Evolutionary conservation across 768 basidiomycete genomes (phyloP).

Genomic region (Paxillus involutus): DNA sequence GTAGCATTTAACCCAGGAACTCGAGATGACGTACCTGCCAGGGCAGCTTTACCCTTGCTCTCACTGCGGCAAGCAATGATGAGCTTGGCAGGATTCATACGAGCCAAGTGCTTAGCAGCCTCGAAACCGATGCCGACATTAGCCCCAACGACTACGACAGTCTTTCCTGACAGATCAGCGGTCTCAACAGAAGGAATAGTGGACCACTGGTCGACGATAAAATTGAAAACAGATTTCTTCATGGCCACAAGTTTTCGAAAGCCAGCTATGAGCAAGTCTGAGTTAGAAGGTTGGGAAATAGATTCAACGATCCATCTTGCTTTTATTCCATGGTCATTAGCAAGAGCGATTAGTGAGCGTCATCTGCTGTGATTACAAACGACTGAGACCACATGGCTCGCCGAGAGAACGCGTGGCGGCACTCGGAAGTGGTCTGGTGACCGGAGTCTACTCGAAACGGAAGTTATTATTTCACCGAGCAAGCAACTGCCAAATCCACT

Average conservation of each 20-base stretch:
- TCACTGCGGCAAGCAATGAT: conserved; percentile 29
- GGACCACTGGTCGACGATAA: conserved; percentile 18
- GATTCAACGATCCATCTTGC: too few species aligned
- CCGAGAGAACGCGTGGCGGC: too few species aligned
- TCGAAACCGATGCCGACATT: conserved; percentile 35
- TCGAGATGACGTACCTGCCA: conserved; percentile 14
- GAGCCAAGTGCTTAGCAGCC: conserved; percentile 29
- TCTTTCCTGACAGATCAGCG: conserved; percentile 28
- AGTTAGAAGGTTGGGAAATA: too few species aligned
- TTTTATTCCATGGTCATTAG: background rate
- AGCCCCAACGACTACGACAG: conserved; percentile 31
- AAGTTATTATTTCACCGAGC: too few species aligned
- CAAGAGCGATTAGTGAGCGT: too few species aligned
- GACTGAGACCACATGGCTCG: too few species aligned
- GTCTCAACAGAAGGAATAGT: conserved; percentile 13
- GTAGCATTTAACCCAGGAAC: background rate
- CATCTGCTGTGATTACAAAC: too few species aligned
- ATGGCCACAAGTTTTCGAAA: background rate
- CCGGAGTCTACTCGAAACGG: too few species aligned
- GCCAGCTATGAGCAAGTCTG: too few species aligned
- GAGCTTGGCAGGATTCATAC: conserved; percentile 29
- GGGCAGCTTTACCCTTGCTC: conserved; percentile 20
- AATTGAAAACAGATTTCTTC: conserved; percentile 8
- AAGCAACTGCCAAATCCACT: too few species aligned
- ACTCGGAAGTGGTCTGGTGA: too few species aligned